Evolutionary conservation across 805 yeast species (phyloP).

Genomic region (Starmerella lactis-condensi): DNA sequence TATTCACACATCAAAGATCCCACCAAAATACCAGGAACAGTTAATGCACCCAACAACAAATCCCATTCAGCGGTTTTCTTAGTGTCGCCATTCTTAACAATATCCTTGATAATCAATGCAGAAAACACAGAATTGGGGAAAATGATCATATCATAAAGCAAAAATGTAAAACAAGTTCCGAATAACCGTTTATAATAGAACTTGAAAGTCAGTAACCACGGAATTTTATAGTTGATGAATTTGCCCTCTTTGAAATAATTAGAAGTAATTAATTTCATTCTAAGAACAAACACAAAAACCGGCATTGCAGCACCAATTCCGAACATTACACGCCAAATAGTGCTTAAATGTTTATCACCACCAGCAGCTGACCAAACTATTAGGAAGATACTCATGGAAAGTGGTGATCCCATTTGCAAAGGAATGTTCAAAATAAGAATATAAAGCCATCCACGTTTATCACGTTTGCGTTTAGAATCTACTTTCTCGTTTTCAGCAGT

Average conservation of each 20-base stretch:
- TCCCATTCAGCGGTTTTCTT: conserved; percentile 56
- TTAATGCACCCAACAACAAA: conserved; percentile 39
- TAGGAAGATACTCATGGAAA: conserved; percentile 46
- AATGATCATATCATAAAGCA: conserved; percentile 61
- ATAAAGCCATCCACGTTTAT: conserved; percentile 44
- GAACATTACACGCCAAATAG: conserved; percentile 54
- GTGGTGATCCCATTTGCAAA: conserved; percentile 60
- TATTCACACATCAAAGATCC: conserved; percentile 49
- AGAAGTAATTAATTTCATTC: conserved; percentile 51
- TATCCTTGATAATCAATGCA: conserved; percentile 36
- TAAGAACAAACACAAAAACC: conserved; percentile 48
- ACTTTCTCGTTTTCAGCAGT: conserved; percentile 28
- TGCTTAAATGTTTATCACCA: conserved; percentile 25
- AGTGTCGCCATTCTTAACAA: conserved; percentile 28
- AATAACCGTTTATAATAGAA: conserved; percentile 51
- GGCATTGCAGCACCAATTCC: conserved; percentile 66
- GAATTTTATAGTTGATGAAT: conserved; percentile 35
- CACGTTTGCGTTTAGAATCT: conserved; percentile 5
- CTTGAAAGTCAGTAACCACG: conserved; percentile 40
- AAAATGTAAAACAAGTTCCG: conserved; percentile 67
- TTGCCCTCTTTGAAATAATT: conserved; percentile 46
- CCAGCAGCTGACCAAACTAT: conserved; percentile 46
- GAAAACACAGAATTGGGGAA: conserved; percentile 64
- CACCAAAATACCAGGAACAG: conserved; percentile 53
- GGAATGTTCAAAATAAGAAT: conserved; percentile 56